Conservation (phyloP, 2,329 filamentous ascomycete species). For the Pestalotiopsis sp. region DNA sequence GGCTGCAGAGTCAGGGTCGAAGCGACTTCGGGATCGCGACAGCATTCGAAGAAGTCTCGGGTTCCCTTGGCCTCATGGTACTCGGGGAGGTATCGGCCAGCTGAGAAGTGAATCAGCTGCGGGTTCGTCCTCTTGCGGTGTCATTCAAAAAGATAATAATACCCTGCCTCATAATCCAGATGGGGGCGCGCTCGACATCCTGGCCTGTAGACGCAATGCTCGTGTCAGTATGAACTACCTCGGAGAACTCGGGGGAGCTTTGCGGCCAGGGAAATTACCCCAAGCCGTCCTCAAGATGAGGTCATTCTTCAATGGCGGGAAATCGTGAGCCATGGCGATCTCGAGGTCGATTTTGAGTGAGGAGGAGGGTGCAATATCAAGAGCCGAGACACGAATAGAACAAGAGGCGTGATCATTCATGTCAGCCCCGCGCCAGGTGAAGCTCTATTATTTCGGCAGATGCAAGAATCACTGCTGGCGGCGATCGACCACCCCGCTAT, state of each 20-base stretch:
- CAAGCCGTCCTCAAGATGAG: conserved; percentile 85
- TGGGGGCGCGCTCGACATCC: conserved; percentile 86
- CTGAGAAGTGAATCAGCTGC: conserved; percentile 44
- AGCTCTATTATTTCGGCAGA: background rate
- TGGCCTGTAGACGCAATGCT: conserved; percentile 59
- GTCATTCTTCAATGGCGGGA: conserved; percentile 89
- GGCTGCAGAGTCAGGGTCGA: conserved; percentile 94
- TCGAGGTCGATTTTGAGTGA: background rate
- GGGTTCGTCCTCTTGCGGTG: background rate
- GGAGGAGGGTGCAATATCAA: background rate
- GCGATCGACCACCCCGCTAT: background rate
- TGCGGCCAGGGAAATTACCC: conserved; percentile 55
- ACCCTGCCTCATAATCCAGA: conserved; percentile 99
- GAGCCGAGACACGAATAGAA: conserved; percentile 2
- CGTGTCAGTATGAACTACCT: background rate
- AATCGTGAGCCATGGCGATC: conserved; percentile 64
- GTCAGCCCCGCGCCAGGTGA: conserved; percentile 7
- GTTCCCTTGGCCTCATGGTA: conserved; percentile 93
- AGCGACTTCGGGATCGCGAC: conserved; percentile 87
- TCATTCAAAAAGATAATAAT: conserved; percentile 30
- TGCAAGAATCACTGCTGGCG: background rate
- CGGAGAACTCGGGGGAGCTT: conserved; percentile 14
- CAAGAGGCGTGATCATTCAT: conserved; percentile 4
- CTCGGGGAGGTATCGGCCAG: conserved; percentile 94
- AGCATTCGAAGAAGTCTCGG: conserved; percentile 97